Conservation (phyloP, 1,139 yeast species). For the Candida frijolesensis region DNA sequence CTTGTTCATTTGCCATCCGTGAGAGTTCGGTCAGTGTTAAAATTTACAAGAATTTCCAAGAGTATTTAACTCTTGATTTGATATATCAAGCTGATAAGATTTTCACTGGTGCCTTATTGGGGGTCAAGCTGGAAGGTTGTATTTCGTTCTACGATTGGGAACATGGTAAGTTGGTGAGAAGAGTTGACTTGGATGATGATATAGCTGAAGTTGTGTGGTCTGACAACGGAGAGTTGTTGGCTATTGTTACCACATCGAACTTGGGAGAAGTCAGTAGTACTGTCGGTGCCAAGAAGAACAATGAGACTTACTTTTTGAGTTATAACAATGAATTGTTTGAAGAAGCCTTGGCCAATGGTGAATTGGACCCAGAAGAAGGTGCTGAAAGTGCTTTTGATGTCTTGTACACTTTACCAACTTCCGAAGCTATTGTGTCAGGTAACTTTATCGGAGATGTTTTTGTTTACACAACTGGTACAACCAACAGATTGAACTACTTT, state of each 20-base stretch:
- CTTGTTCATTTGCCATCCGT: slow-evolving; percentile 82
- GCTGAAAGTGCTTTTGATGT: slow-evolving; percentile 86
- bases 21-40: slow-evolving; percentile 68
- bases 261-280: slow-evolving; percentile 23
- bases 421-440: slow-evolving; percentile 82
- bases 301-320: slow-evolving; percentile 78
- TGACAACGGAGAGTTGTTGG: slow-evolving; percentile 86
- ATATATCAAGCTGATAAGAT: slow-evolving; percentile 78
- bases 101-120: slow-evolving; percentile 84
- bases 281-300: slow-evolving; percentile 35
- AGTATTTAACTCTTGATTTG: slow-evolving; percentile 65
- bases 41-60: slow-evolving; percentile 83
- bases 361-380: slow-evolving; percentile 79
- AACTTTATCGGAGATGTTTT: slow-evolving; percentile 98
- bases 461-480: slow-evolving; percentile 75
- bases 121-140: slow-evolving; percentile 79
- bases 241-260: slow-evolving; percentile 61
- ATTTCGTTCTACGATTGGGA: slow-evolving; percentile 95
- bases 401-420: slow-evolving; percentile 67
- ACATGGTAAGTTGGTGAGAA: slow-evolving; percentile 75
- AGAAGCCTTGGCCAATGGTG: slow-evolving; percentile 60
- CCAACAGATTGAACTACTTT: slow-evolving; percentile 88
- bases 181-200: slow-evolving; percentile 74
- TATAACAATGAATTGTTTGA: slow-evolving; percentile 70
- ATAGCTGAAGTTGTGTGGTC: slow-evolving; percentile 88